Base-by-base conservation (phyloP, 2,329 filamentous ascomycete genomes). In the Xylariaceae sp. region DNA sequence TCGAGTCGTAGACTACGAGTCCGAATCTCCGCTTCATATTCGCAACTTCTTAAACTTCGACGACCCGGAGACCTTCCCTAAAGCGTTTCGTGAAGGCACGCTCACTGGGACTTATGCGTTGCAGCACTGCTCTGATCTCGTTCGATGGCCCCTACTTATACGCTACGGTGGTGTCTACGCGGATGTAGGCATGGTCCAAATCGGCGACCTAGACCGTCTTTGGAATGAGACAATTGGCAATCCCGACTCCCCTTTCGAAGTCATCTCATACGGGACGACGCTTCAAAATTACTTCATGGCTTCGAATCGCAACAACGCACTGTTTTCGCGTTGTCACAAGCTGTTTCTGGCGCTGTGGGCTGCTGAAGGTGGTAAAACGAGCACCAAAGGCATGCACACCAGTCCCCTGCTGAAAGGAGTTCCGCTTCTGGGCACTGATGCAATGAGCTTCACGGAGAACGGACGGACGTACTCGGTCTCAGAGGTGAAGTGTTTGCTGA, bases 111-210 rank as follows among this genome's bases (percentile, higher is more conserved):
- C 68, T 6, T 82, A 82, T 66, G 76, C 76, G 0, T 68, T 71
- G 2, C 82, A 84, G 65, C 82, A 84, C 65, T 78, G 74, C 0
- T 83, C 80, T 0, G 82, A 85, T 59, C 76, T 85, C 1, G 78
- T 85, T 1, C 78, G 82, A 0, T 83, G 74, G 63, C 82, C 82
- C 1, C 71, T 84, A 11, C 69, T 85, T 11, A 73, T 83, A 8
- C 75, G 71, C 54, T 81, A 84, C 62, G 82, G 82, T 45, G 82
- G 82, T 23, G 75, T 84, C 0, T 85, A 84, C 63, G 77, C 80
- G 0, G 82, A 84, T 62, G 81, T 81, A 0, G 81, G 82, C 0
- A 67, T 82, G 61, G 74, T 84, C 62, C 78, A 80, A 58, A 82
- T 85, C 58, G 81, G 81, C 4, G 80, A 84, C 68, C 62, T 85